Evolutionary conservation across 108 stramenopile genomes (phyloP).

Genomic region (Skeletonema menzelii): DNA sequence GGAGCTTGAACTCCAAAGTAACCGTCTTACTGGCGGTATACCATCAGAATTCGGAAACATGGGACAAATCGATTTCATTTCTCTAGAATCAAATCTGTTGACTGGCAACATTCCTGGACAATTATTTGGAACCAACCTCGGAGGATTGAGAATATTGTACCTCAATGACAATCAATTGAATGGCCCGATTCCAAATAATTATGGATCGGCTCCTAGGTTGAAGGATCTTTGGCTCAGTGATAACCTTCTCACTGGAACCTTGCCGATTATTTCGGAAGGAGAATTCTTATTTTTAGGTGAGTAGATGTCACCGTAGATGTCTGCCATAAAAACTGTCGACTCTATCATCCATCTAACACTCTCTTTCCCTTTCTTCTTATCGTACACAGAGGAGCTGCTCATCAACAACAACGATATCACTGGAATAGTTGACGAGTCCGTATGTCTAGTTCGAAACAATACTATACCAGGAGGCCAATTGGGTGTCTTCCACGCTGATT

Average conservation of each 20-base stretch:
- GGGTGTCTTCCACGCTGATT: constrained; percentile 45
- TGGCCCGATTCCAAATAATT: constrained; percentile 60
- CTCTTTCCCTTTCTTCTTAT: neutral
- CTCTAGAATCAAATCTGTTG: constrained; percentile 53
- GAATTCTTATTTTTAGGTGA: constrained; percentile 48
- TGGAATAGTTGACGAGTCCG: constrained; percentile 36
- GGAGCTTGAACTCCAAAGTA: constrained; percentile 61
- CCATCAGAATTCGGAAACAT: constrained; percentile 69
- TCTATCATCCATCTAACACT: neutral
- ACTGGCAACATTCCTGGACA: constrained; percentile 69
- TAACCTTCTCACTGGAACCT: constrained; percentile 54
- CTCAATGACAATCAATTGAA: constrained; percentile 55
- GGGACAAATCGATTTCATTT: constrained; percentile 51
- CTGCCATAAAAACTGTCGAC: neutral
- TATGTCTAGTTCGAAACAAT: constrained; percentile 42
- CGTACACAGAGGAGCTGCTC: constrained; percentile 40
- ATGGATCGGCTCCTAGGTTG: constrained; percentile 45
- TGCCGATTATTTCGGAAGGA: constrained; percentile 53
- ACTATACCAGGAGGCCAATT: constrained; percentile 36
- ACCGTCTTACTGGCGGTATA: constrained; percentile 61
- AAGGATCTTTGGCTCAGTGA: constrained; percentile 59
- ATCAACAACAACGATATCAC: constrained; percentile 46
- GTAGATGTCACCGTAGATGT: neutral
- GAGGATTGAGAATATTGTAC: constrained; percentile 50
- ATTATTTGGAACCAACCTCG: constrained; percentile 49